Evolutionary conservation across 441 rosid genomes (phyloP), one percentile per base, ranked within the genome.

Genomic region (Pelargonium citronellum): DNA sequence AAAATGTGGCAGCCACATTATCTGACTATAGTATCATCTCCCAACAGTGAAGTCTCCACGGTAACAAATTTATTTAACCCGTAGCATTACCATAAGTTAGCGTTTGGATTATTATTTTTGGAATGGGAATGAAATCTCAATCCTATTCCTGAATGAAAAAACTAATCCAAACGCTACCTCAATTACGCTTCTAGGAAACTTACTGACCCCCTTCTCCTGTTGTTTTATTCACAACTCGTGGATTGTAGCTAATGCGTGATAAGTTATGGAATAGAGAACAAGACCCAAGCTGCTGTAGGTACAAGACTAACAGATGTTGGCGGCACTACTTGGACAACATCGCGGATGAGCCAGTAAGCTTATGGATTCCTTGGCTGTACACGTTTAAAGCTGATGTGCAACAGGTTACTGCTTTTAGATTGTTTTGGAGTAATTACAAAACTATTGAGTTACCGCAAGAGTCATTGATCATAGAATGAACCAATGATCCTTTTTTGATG

Each of bases 251-350:
- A 46, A 61, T 69, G 20, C 13, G 13, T 15, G 37, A 69, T 71
- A 69, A 62, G 70, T 55, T 77, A 51, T 64, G 37, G 64, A 53
- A 64, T 12, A 55, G 65, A 67, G 70, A 64, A 20, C 47, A 66
- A 67, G 64, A 15, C 16, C 70, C 63, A 2, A 47, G 67, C 67
- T 81, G 82, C 75, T 79, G 82, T 72, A 62, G 37, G 58, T 74
- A 74, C 46, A 73, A 74, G 5, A 46, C 39, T 64, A 79, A 76
- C 68, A 69, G 79, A 77, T 79, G 82, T 64, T 81, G 80, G 84
- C 70, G 70, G 66, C 79, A 75, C 69, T 79, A 74, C 69, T 73
- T 82, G 68, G 70, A 15, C 22, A 24, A 66, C 60, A 71, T 41
- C 24, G 1, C 2, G 20, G 20, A n/a, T 53, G 60, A 15, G 16